phyloP scores from a whole-genome alignment of 2,329 filamentous ascomycete species.

The Huntiella omanensis region DNA sequence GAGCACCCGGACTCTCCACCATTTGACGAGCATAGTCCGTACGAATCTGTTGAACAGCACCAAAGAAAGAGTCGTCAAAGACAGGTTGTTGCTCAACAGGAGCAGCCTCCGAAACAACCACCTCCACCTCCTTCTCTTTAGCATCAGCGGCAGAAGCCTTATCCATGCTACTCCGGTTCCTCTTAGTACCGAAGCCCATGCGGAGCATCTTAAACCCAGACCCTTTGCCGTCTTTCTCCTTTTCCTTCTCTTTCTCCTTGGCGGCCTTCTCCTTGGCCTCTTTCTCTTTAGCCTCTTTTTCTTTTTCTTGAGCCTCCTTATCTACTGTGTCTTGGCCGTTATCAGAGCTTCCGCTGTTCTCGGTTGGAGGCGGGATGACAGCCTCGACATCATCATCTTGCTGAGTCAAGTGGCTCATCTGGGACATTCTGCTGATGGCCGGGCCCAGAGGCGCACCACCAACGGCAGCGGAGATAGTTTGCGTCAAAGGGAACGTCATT shows the following conservation, averaged over 20 bases:
- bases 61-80: slow-evolving; percentile 56
- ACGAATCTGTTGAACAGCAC: slow-evolving; percentile 53
- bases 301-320: slow-evolving; percentile 17
- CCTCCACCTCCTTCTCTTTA: slow-evolving; percentile 60
- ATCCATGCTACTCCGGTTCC: slow-evolving; percentile 37
- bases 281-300: slow-evolving; percentile 18
- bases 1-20: slow-evolving; percentile 31
- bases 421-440: slow-evolving; percentile 24
- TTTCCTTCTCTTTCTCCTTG: slow-evolving; percentile 31
- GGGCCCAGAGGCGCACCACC: slow-evolving; percentile 12
- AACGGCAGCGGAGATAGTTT: neutral
- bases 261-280: slow-evolving; percentile 32
- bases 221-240: slow-evolving; percentile 32
- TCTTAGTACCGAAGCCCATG: slow-evolving; percentile 68
- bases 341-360: neutral
- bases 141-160: slow-evolving; percentile 26
- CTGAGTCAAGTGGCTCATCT: slow-evolving; percentile 36
- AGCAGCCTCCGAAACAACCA: slow-evolving; percentile 42
- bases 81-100: slow-evolving; percentile 34
- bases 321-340: slow-evolving; percentile 19
- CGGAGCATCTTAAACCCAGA: slow-evolving; percentile 77
- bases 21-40: slow-evolving; percentile 54
- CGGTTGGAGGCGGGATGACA: slow-evolving; percentile 24
- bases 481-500: slow-evolving; percentile 1
- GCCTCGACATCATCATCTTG: slow-evolving; percentile 62